Conservation (phyloP, 495 filamentous ascomycete genomes). For the Neurospora intermedia region DNA sequence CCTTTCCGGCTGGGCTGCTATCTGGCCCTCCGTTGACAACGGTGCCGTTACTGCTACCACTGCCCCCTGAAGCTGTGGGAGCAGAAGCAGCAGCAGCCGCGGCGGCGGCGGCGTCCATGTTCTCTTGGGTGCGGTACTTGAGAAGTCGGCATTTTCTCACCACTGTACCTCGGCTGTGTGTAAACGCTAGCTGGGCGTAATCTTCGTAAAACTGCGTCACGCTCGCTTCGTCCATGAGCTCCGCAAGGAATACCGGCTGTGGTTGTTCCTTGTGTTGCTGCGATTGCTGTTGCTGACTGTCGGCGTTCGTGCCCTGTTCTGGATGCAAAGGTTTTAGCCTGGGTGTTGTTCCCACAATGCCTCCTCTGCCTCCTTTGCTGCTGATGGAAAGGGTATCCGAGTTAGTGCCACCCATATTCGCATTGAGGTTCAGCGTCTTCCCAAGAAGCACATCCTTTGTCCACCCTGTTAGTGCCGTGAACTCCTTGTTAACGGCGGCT, state of each 20-base stretch:
- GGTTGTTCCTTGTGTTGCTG: slow-evolving; percentile 18
- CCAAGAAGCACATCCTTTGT: slow-evolving; percentile 82
- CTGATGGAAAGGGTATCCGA: slow-evolving; percentile 19
- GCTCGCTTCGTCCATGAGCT: slow-evolving; percentile 86
- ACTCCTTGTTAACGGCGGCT: slow-evolving; percentile 86
- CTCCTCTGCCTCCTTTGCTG: slow-evolving; percentile 21
- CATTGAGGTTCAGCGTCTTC: slow-evolving; percentile 78
- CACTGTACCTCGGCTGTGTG: slow-evolving; percentile 72
- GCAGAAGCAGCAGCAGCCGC: slow-evolving; percentile 9
- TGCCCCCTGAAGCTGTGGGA: background rate
- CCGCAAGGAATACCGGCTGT: slow-evolving; percentile 79
- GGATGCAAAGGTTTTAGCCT: slow-evolving; percentile 30
- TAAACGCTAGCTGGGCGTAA: slow-evolving; percentile 83
- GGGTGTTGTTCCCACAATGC: slow-evolving; percentile 35
- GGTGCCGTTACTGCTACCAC: background rate
- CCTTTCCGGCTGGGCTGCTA: slow-evolving; percentile 8
- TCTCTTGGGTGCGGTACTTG: slow-evolving; percentile 76
- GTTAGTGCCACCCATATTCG: slow-evolving; percentile 49
- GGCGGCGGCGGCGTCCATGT: slow-evolving; percentile 34
- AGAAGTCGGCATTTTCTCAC: slow-evolving; percentile 77
- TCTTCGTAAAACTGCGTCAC: slow-evolving; percentile 94
- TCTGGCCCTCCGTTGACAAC: background rate
- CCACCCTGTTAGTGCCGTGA: slow-evolving; percentile 89
- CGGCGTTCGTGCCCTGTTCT: slow-evolving; percentile 19
- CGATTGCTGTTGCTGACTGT: background rate